Conservation (phyloP, 495 filamentous ascomycete species). For the Rhypophila decipiens region DNA sequence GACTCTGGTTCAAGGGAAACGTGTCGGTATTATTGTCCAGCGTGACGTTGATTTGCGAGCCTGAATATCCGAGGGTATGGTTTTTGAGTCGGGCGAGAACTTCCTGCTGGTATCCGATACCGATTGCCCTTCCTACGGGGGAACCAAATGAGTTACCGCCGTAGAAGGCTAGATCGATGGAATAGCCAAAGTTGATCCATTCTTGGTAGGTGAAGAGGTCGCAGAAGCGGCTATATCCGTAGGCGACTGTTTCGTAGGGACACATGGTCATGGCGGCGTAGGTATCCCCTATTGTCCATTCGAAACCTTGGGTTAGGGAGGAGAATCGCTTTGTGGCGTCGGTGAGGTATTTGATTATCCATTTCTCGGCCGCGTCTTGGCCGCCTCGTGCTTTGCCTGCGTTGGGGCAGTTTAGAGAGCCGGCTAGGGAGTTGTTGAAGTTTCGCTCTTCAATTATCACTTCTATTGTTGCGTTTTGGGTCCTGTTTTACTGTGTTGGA, state of each 20-base stretch:
- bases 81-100: constrained; percentile 51
- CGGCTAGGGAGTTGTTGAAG: constrained; percentile 67
- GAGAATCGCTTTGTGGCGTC: constrained; percentile 42
- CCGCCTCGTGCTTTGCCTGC: constrained; percentile 48
- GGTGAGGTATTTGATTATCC: constrained; percentile 49
- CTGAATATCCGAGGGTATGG: constrained; percentile 45
- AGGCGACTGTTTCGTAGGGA: constrained; percentile 63
- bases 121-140: constrained; percentile 54
- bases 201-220: constrained; percentile 61
- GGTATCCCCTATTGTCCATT: constrained; percentile 44
- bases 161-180: constrained; percentile 54
- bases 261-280: constrained; percentile 64
- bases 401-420: constrained; percentile 44
- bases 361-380: constrained; percentile 44
- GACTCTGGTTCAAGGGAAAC: constrained; percentile 59
- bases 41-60: constrained; percentile 58
- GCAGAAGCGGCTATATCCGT: constrained; percentile 68
- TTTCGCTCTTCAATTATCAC: constrained; percentile 56
- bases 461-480: constrained; percentile 50
- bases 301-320: constrained; percentile 39
- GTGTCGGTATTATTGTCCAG: constrained; percentile 57
- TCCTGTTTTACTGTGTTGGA: constrained; percentile 31
- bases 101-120: constrained; percentile 59
- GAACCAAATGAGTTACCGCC: constrained; percentile 54
- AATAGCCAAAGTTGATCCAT: constrained; percentile 71